phyloP scores from a whole-genome alignment of 1,284 basidiomycete species.

The Microbotryomycetes sp. region DNA sequence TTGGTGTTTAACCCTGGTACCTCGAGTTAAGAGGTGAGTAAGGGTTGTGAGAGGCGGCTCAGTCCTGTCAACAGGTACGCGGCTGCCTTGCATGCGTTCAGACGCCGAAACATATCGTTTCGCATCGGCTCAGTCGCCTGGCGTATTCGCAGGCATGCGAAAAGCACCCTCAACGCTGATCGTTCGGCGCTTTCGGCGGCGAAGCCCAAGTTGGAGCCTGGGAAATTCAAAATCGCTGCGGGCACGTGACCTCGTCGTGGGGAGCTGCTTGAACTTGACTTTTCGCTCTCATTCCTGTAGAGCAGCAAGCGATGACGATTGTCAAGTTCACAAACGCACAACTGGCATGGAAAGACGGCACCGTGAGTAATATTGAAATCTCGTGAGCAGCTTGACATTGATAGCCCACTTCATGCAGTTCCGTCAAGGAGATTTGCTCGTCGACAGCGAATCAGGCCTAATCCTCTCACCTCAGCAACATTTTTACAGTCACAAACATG shows the following conservation, averaged over 20 bases:
- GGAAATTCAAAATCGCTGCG: too few relatives aligned
- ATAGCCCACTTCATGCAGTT: background rate
- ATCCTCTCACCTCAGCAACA: background rate
- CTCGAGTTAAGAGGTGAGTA: too few relatives aligned
- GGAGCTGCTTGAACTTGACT: background rate
- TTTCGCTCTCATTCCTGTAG: background rate
- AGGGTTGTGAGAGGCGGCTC: too few relatives aligned
- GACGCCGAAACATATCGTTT: background rate
- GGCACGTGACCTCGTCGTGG: background rate
- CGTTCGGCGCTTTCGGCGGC: conserved; percentile 6
- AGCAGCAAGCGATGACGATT: background rate
- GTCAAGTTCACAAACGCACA: conserved; percentile 3
- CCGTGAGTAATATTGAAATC: background rate
- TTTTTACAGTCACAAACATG: background rate
- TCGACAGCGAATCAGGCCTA: background rate
- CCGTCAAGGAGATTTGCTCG: background rate
- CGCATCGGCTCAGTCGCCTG: background rate
- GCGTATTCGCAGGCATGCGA: too few relatives aligned
- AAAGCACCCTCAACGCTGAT: too few relatives aligned
- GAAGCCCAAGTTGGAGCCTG: too few relatives aligned
- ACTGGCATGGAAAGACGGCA: background rate
- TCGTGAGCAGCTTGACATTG: background rate
- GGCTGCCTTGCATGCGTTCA: background rate
- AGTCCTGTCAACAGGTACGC: too few relatives aligned
- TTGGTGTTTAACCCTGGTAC: too few relatives aligned